Conservation (phyloP, 192 early-diverging fungal species). For the Rhizophagus sp. region DNA sequence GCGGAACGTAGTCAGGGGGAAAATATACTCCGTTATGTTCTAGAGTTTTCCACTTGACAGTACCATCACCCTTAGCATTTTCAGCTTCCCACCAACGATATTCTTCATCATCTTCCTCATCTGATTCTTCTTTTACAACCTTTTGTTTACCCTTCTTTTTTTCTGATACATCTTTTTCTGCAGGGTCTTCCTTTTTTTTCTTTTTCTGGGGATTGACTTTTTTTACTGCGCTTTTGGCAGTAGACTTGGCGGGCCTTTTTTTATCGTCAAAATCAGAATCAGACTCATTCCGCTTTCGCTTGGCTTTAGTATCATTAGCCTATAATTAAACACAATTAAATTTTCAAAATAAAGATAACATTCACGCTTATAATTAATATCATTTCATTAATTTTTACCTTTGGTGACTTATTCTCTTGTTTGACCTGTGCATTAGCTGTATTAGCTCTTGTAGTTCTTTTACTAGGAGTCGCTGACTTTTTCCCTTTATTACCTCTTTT, state of each 20-base stretch:
- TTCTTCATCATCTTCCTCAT: conserved; percentile 58
- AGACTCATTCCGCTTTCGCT: conserved; percentile 21
- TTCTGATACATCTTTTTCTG: conserved; percentile 24
- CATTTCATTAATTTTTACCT: not conserved
- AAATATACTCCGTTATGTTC: conserved; percentile 88
- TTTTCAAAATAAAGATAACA: not conserved
- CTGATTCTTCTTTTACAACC: conserved; percentile 37
- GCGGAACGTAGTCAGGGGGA: conserved; percentile 87
- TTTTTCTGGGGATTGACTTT: not conserved
- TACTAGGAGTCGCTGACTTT: not conserved
- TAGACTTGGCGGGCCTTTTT: not conserved
- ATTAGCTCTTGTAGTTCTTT: not conserved
- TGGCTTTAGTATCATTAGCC: not conserved
- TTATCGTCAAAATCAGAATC: conserved; percentile 6
- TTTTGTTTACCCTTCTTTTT: conserved; percentile 35
- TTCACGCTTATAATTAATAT: not conserved
- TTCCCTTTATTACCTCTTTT: not conserved
- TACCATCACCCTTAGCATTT: conserved; percentile 55
- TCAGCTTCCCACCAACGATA: conserved; percentile 74
- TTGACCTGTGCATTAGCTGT: not conserved
- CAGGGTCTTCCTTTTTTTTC: not conserved
- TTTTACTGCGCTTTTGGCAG: not conserved
- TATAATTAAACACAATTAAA: not conserved
- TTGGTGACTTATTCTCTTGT: not conserved
- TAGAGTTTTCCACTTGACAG: conserved; percentile 84